Conservation (phyloP, 164 flowering plant genomes). For the Aristolochia fimbriata region DNA sequence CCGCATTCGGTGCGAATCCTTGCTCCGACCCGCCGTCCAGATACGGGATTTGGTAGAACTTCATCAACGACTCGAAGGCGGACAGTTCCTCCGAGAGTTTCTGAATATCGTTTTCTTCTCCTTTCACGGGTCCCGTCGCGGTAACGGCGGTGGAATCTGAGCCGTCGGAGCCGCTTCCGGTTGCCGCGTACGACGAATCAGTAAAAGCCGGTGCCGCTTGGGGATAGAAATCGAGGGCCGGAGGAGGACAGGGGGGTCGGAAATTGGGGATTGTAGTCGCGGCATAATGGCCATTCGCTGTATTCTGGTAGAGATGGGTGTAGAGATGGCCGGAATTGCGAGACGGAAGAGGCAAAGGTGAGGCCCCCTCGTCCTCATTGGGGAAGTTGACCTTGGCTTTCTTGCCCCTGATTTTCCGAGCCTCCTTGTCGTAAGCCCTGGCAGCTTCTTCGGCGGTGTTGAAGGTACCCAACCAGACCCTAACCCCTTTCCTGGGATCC, state of each 20-base stretch:
- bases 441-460: conserved; percentile 95
- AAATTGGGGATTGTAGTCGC: too few relatives aligned
- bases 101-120: conserved; percentile 31
- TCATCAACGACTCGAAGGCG: conserved; percentile 70
- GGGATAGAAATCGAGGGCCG: conserved; percentile 1
- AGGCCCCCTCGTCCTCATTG: conserved; percentile 34
- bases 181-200: not conserved
- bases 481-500: conserved; percentile 85
- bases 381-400: conserved; percentile 95
- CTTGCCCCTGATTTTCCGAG: conserved; percentile 75
- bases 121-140: conserved; percentile 4
- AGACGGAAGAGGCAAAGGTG: not conserved
- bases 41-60: conserved; percentile 66
- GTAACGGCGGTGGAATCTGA: not conserved
- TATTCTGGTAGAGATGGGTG: conserved; percentile 12
- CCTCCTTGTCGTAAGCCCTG: conserved; percentile 80
- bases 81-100: conserved; percentile 66
- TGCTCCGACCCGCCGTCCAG: conserved; percentile 33
- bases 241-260: not conserved
- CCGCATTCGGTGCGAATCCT: conserved; percentile 9
- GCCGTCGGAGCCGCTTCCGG: conserved; percentile 16
- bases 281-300: too few relatives aligned
- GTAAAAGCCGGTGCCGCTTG: not conserved
- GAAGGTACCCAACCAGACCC: conserved; percentile 94
- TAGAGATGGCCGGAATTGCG: not conserved